A percentile compares a stretch with the other conserved stretches of the same genome.
Evolutionary conservation across 2,329 filamentous ascomycete species (phyloP).

Genomic region (Apiospora kogelbergensis): DNA sequence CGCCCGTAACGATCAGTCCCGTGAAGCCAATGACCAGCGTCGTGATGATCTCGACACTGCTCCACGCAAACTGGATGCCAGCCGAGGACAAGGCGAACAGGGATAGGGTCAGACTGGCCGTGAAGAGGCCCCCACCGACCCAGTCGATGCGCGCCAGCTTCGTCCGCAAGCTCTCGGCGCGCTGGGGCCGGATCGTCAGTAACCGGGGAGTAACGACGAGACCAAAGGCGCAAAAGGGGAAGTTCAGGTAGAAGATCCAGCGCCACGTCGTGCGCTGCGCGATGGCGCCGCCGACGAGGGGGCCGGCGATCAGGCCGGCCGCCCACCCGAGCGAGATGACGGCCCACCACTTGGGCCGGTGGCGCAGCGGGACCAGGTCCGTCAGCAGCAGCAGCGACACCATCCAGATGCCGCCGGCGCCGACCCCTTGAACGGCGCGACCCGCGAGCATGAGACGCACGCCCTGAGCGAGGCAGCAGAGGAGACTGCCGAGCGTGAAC

Average conservation of each 20-base stretch:
- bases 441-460: conserved; percentile 44
- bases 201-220: conserved; percentile 28
- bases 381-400: conserved; percentile 29
- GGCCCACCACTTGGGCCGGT: conserved; percentile 40
- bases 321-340: conserved; percentile 31
- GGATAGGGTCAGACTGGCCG: conserved; percentile 14
- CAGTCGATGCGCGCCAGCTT: conserved; percentile 16
- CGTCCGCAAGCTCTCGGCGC: conserved; percentile 20
- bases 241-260: conserved; percentile 43
- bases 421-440: conserved; percentile 42
- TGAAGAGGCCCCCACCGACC: conserved; percentile 17
- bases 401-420: conserved; percentile 9
- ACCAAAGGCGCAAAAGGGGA: conserved; percentile 30
- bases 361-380: conserved; percentile 48
- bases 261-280: conserved; percentile 35
- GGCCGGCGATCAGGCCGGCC: conserved; percentile 34
- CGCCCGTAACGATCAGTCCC: conserved; percentile 12
- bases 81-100: conserved; percentile 17
- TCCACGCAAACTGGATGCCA: conserved; percentile 17
- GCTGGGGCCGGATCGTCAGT: conserved; percentile 34
- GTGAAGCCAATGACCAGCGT: conserved; percentile 14
- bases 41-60: conserved; percentile 8
- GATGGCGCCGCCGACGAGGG: conserved; percentile 31
- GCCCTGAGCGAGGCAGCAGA: conserved; percentile 14
- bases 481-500: conserved; percentile 14